phyloP scores from a whole-genome alignment of 805 yeast genomes.

The Candida boidinii region DNA sequence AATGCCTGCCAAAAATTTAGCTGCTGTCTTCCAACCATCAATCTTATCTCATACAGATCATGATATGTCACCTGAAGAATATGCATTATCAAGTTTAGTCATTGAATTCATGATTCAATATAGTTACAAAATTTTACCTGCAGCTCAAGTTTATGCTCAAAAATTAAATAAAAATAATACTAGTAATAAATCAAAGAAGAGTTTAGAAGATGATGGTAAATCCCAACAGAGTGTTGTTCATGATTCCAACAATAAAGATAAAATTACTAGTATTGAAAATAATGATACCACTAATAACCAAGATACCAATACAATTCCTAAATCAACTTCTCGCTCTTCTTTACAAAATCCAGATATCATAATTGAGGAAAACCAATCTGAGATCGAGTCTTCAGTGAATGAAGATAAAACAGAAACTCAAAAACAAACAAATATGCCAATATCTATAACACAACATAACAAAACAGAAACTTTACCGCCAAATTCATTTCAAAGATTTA shows the following conservation, averaged over 20 bases:
- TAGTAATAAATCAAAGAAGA: not conserved
- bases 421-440: conserved; percentile 4
- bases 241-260: not conserved
- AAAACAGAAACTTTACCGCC: no score
- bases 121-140: conserved; percentile 67
- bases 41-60: conserved; percentile 86
- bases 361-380: no score
- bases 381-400: not conserved
- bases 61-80: conserved; percentile 88
- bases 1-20: conserved; percentile 89
- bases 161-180: not conserved
- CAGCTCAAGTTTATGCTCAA: conserved; percentile 18
- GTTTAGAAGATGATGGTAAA: no score
- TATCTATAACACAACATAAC: conserved; percentile 1
- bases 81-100: conserved; percentile 76
- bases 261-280: not conserved
- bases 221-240: not conserved
- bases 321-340: conserved; percentile 3
- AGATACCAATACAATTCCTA: not conserved
- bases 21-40: conserved; percentile 97
- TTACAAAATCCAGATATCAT: not conserved
- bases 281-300: not conserved
- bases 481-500: no score
- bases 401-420: not conserved
- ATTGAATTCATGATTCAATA: conserved; percentile 86